These are phyloP conservation scores for Ampelocalamus luodianensis DNA, from an alignment of 176 grass and related monocot species.

Conservation along the genomic window DNA sequence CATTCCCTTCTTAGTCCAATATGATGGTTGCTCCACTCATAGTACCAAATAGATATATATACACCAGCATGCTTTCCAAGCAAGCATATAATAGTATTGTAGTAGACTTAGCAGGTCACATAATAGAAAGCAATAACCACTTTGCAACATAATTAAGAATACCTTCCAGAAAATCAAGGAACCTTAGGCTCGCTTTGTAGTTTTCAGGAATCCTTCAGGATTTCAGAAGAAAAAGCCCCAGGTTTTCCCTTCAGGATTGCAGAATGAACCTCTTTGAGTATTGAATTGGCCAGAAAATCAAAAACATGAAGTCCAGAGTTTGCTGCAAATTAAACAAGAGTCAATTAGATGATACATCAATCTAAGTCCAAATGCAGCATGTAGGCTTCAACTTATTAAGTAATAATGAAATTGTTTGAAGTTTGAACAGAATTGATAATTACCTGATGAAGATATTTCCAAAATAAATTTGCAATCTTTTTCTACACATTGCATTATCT, in stretches of 20 bases:
- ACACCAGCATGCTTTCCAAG: not conserved
- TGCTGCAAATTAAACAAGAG: conserved; percentile 58
- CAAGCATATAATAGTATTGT: not conserved
- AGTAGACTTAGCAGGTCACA: not conserved
- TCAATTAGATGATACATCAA: conserved; percentile 39
- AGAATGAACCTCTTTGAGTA: conserved; percentile 90
- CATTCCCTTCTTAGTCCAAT: not conserved
- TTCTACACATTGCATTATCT: conserved; percentile 76
- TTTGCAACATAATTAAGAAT: conserved; percentile 28
- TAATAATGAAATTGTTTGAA: not conserved
- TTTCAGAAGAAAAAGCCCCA: conserved; percentile 90
- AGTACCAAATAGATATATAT: not conserved
- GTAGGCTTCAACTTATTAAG: not conserved
- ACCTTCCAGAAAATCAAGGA: conserved; percentile 99
- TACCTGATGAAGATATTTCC: conserved; percentile 93
- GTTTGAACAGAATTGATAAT: conserved; percentile 3
- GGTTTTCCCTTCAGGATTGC: conserved; percentile 91
- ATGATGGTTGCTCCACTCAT: not conserved
- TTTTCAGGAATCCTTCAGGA: conserved; percentile 90
- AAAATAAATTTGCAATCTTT: conserved; percentile 98
- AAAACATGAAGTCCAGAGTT: conserved; percentile 99
- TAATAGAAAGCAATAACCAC: conserved; percentile 13
- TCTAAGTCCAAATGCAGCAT: not conserved
- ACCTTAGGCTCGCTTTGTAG: conserved; percentile 82
- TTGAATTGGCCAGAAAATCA: conserved; percentile 96